Conservation (phyloP, 371 early-diverging fungal genomes). For the Syncephalastrum contaminatum region DNA sequence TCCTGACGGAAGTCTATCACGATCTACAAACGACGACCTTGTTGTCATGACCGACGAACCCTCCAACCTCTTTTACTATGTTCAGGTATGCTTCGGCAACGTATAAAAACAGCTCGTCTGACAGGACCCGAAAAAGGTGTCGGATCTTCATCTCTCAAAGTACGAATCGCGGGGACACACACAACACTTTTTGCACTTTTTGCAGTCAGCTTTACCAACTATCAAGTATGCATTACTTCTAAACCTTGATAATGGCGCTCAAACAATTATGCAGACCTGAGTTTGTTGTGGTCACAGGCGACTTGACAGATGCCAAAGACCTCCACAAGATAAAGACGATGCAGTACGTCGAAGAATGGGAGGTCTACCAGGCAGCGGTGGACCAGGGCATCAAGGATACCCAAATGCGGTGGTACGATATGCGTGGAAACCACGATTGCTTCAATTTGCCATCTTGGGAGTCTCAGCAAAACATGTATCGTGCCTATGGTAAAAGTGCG, state of each 20-base stretch:
- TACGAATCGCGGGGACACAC: slow-evolving; percentile 66
- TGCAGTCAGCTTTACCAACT: slow-evolving; percentile 68
- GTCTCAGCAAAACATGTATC: slow-evolving; percentile 65
- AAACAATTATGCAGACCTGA: slow-evolving; percentile 41
- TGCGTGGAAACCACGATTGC: slow-evolving; percentile 87
- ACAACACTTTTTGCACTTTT: slow-evolving; percentile 72
- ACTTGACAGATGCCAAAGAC: slow-evolving; percentile 89
- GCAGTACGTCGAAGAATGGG: slow-evolving; percentile 87
- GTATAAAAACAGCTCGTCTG: slow-evolving; percentile 1
- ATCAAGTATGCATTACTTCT: slow-evolving; percentile 31
- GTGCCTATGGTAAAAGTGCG: slow-evolving; percentile 51
- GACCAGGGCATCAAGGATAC: slow-evolving; percentile 42
- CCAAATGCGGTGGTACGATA: slow-evolving; percentile 69
- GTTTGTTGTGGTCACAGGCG: slow-evolving; percentile 73
- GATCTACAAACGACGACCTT: neutral
- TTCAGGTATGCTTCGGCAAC: slow-evolving; percentile 13
- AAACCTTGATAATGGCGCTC: neutral
- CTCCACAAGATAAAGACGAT: slow-evolving; percentile 55
- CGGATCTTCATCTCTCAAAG: slow-evolving; percentile 84
- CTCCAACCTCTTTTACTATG: slow-evolving; percentile 13
- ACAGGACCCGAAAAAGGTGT: slow-evolving; percentile 49
- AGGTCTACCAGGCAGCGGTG: slow-evolving; percentile 64
- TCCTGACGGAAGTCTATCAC: neutral
- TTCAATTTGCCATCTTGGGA: slow-evolving; percentile 74
- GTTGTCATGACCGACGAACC: slow-evolving; percentile 6